phyloP scores from a whole-genome alignment of 2,329 filamentous ascomycete species.

The Alternaria angustiovoidea region DNA sequence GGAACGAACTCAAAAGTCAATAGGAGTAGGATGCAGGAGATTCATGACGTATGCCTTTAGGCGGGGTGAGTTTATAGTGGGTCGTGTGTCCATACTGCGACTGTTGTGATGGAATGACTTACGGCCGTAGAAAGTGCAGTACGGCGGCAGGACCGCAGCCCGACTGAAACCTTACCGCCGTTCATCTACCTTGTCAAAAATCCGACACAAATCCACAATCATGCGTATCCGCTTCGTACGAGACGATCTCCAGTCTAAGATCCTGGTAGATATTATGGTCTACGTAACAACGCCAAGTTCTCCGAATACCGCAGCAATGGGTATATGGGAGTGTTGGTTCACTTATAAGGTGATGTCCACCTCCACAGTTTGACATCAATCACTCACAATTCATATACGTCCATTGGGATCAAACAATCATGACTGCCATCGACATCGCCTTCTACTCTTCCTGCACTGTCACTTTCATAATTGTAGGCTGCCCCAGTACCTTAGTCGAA shows the following conservation, averaged over 20 bases:
- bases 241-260: not conserved
- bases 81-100: not conserved
- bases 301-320: not conserved
- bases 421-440: not conserved
- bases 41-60: not conserved
- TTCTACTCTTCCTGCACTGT: not conserved
- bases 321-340: not conserved
- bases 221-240: not conserved
- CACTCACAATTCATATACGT: not conserved
- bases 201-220: not conserved
- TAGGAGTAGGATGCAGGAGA: not conserved
- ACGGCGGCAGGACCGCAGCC: not conserved
- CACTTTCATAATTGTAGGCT: not conserved
- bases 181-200: not conserved
- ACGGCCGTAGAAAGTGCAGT: not conserved
- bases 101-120: not conserved
- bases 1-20: not conserved
- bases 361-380: not conserved
- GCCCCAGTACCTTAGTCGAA: not conserved
- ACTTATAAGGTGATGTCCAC: not conserved
- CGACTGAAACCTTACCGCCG: not conserved
- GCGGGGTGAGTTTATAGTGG: not conserved
- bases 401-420: not conserved
- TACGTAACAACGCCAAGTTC: not conserved
- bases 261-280: not conserved